phyloP scores from a whole-genome alignment of 345 rosid genomes.

The Eucalyptus albens region DNA sequence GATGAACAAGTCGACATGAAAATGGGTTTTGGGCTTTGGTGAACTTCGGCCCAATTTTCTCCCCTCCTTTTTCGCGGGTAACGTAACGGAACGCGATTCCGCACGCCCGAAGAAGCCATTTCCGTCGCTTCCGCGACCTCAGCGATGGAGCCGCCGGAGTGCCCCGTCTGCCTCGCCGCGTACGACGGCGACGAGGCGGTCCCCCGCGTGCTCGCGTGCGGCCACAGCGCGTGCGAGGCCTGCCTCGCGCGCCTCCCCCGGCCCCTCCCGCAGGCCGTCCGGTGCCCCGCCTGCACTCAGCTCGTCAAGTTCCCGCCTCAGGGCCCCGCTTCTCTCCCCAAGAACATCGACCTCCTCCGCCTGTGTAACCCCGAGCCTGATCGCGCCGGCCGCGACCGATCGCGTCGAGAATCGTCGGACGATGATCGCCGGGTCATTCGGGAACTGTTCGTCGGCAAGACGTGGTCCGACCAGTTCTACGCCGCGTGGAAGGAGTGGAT shows the following conservation, averaged over 20 bases:
- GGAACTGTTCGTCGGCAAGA: slow-evolving; percentile 21
- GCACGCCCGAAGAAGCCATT: not conserved
- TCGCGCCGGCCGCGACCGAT: not conserved
- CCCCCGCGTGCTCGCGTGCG: slow-evolving; percentile 81
- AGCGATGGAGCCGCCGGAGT: slow-evolving; percentile 56
- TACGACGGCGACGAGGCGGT: slow-evolving; percentile 47
- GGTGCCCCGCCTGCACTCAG: slow-evolving; percentile 83
- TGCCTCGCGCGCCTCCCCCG: slow-evolving; percentile 60
- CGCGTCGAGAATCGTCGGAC: not conserved
- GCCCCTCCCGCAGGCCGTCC: slow-evolving; percentile 47
- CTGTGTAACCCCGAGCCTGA: slow-evolving; percentile 2
- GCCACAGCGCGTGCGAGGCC: slow-evolving; percentile 71
- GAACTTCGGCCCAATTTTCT: not conserved
- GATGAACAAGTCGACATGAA: not conserved
- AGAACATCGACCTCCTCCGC: slow-evolving; percentile 77
- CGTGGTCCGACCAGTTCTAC: slow-evolving; percentile 64
- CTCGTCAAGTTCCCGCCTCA: slow-evolving; percentile 68
- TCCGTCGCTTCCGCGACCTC: not conserved
- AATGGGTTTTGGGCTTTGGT: not conserved
- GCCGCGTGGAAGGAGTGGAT: slow-evolving; percentile 50
- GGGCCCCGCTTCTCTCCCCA: slow-evolving; percentile 72
- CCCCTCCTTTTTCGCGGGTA: not conserved
- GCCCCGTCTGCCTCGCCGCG: slow-evolving; percentile 73
- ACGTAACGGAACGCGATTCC: not conserved
- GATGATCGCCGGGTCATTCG: not conserved